Base-by-base conservation (phyloP, 2,329 filamentous ascomycete genomes). In the Alternaria ethzedia region DNA sequence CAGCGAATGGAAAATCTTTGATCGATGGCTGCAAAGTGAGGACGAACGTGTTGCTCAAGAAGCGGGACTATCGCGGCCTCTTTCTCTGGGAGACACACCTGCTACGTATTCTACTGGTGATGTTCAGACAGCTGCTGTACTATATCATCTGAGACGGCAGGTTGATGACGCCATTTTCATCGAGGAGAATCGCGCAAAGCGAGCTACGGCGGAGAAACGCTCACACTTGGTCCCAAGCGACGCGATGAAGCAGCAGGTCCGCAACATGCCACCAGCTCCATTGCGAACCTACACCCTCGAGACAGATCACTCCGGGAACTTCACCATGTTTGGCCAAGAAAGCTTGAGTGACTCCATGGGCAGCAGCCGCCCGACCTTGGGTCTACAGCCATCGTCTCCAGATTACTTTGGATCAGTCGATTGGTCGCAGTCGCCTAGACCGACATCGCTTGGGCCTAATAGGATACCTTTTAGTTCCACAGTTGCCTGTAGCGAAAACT, bases 101-200 rank as follows among this genome's bases (percentile, higher is more conserved):
- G 61, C 70, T 30, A 55, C 57, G 9, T 58, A 55, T 12, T 61
- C 63, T 8, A 67, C 59, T 41, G 68, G 67, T 6, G 71, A 78
- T 64, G 65, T 64, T 6, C 70, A 75, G 36, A 74, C 70, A 2
- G 74, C 72, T 43, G 71, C 71, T 8, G 69, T 72, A 12, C 56
- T 77, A 3, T 73, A 75, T 43, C 75, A 73, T 32, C 56, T 77
- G 9, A 65, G 71, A 44, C 64, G 70, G 45, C 73, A 78, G 47
- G 61, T 77, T 6, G 75, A 78, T 50, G 75, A 76, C 51, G 75
- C 74, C 4, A 73, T 77, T 9, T 49, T 71, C 20, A 69, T 78
- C 10, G 71, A 75, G 54, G 75, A 78, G 47, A 78, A 77, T 46
- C 72, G 74, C 11, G 68, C 67, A 41, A 78, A 78, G 61, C 60